A percentile compares a stretch with the other conserved stretches of the same genome.
phyloP scores from a whole-genome alignment of 441 rosid genomes.

The Arabidopsis lyrata region DNA sequence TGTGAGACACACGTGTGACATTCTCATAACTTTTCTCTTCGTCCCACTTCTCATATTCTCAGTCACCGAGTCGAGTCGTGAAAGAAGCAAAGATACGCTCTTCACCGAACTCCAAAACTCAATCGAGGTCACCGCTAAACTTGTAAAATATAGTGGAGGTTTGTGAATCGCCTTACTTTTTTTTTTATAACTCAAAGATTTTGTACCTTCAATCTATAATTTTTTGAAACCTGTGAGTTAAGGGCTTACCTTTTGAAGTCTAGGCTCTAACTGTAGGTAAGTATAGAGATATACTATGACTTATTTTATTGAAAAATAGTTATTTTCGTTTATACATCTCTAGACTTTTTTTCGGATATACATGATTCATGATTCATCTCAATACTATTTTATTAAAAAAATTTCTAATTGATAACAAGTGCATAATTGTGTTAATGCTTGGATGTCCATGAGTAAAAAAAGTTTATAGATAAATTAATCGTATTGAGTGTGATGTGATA shows the following conservation, averaged over 20 bases:
- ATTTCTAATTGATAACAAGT: not conserved
- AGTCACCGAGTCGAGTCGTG: not conserved
- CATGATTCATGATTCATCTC: too few relatives aligned
- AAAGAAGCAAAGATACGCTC: not conserved
- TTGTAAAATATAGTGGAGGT: not conserved
- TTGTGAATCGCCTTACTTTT: not conserved
- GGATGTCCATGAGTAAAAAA: too few relatives aligned
- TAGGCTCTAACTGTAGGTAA: too few relatives aligned
- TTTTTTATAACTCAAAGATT: not conserved
- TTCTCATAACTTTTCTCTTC: not conserved
- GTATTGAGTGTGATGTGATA: not conserved
- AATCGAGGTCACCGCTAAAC: conserved; percentile 9
- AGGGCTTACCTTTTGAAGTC: too few relatives aligned
- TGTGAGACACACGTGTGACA: too few relatives aligned
- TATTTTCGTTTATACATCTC: not conserved
- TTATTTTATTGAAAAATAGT: not conserved
- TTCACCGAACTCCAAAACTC: conserved; percentile 7
- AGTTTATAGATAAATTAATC: not conserved
- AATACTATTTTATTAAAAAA: too few relatives aligned
- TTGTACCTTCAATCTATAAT: too few relatives aligned
- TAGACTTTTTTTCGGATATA: too few relatives aligned
- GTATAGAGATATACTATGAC: not conserved
- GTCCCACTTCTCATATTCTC: not conserved
- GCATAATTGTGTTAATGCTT: not conserved
- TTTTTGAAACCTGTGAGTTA: too few relatives aligned